A percentile compares a stretch with the other conserved stretches of the same genome.
Evolutionary conservation across 1,284 basidiomycete species (phyloP).

Genomic region (Moniliophthora roreri): DNA sequence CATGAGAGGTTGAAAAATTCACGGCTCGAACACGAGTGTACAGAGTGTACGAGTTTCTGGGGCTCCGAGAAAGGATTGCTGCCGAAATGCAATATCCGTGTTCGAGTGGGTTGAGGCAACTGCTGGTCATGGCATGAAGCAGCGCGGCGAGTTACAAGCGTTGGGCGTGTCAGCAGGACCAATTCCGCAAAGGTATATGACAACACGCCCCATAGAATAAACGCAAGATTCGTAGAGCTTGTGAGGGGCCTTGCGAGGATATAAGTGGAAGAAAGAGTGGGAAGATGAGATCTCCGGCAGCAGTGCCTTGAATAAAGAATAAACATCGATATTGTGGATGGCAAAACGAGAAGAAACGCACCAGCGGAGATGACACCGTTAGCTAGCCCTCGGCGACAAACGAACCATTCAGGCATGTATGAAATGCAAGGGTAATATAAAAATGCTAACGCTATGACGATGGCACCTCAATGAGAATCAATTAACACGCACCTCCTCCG

Average conservation of each 20-base stretch:
- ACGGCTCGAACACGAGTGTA: no score
- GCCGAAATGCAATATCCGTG: no score
- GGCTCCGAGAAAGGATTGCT: no score
- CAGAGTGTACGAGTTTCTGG: no score
- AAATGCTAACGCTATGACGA: slow-evolving; percentile 23
- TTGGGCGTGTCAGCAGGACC: no score
- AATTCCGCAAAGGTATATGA: slow-evolving; percentile 32
- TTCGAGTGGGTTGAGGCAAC: no score
- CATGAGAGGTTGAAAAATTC: no score
- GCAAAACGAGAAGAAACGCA: slow-evolving; percentile 14
- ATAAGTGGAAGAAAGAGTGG: slow-evolving; percentile 34
- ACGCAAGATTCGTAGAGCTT: slow-evolving; percentile 30
- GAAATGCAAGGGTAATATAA: slow-evolving; percentile 34
- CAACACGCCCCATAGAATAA: slow-evolving; percentile 37
- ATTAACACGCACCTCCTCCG: slow-evolving; percentile 31
- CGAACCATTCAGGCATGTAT: slow-evolving; percentile 46
- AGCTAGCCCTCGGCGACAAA: slow-evolving; percentile 36
- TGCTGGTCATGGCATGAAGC: no score
- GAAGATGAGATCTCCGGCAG: slow-evolving; percentile 34
- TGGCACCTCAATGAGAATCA: neutral
- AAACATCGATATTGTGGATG: no score
- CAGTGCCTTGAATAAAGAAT: slow-evolving; percentile 26
- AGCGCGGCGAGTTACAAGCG: no score
- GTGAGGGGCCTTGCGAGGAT: slow-evolving; percentile 23
- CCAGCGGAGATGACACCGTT: slow-evolving; percentile 43